Conservation (phyloP, 176 grass and related monocot genomes). For the Rhynchospora breviuscula region DNA sequence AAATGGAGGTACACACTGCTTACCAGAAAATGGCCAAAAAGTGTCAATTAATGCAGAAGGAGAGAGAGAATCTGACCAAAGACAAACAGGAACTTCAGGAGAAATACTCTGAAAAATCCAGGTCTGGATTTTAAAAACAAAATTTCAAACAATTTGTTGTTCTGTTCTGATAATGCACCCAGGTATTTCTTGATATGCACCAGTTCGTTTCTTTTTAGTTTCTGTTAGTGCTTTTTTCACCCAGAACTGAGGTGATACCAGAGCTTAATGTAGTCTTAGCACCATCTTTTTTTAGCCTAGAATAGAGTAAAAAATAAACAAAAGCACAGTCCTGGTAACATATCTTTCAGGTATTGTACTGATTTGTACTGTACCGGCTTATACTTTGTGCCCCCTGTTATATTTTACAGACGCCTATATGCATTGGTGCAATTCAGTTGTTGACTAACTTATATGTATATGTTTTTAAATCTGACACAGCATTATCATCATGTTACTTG, state of each 20-base stretch:
- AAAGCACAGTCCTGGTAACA: background rate
- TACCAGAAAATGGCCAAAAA: constrained; percentile 91
- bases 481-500: background rate
- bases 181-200: background rate
- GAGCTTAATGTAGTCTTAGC: background rate
- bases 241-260: background rate
- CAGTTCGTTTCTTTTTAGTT: no score
- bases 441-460: background rate
- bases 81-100: constrained; percentile 95
- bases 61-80: constrained; percentile 66
- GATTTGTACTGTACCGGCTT: no score
- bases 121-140: constrained; percentile 32
- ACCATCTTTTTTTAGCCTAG: background rate
- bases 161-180: background rate
- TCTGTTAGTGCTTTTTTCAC: no score
- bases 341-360: background rate
- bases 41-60: constrained; percentile 77
- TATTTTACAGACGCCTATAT: background rate
- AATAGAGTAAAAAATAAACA: background rate
- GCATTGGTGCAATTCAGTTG: background rate
- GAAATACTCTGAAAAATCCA: constrained; percentile 93
- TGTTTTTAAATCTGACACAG: background rate
- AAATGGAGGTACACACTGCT: constrained; percentile 67
- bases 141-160: background rate
- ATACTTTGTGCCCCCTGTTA: background rate